Evolutionary conservation across 768 basidiomycete species (phyloP).

Genomic region (Leccinum truebloodii): DNA sequence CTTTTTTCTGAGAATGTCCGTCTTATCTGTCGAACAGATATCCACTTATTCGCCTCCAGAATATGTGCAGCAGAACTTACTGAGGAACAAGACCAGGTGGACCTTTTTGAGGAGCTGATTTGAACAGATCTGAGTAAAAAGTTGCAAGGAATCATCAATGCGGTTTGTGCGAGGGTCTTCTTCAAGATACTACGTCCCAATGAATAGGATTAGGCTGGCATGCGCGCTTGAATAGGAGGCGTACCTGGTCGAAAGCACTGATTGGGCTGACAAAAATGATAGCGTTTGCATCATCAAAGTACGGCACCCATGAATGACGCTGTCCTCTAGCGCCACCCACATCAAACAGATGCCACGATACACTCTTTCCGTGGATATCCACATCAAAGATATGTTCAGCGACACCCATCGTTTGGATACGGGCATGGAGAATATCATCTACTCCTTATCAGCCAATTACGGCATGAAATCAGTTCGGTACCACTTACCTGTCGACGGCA

Average conservation of each 20-base stretch:
- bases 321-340: slow-evolving; percentile 74
- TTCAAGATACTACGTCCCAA: slow-evolving; percentile 64
- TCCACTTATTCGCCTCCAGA: background rate
- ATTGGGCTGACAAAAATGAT: slow-evolving; percentile 81
- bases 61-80: slow-evolving; percentile 35
- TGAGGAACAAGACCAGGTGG: slow-evolving; percentile 58
- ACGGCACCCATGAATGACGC: slow-evolving; percentile 76
- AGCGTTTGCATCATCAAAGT: slow-evolving; percentile 67
- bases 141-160: slow-evolving; percentile 85
- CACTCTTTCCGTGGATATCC: slow-evolving; percentile 72
- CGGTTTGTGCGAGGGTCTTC: slow-evolving; percentile 85
- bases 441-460: slow-evolving; percentile 27
- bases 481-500: slow-evolving; percentile 69
- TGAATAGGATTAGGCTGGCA: background rate
- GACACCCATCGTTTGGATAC: slow-evolving; percentile 89
- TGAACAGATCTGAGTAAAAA: slow-evolving; percentile 84
- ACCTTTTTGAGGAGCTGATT: slow-evolving; percentile 77
- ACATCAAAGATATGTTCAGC: slow-evolving; percentile 84
- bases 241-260: slow-evolving; percentile 76
- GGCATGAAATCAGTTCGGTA: slow-evolving; percentile 21
- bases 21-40: slow-evolving; percentile 54
- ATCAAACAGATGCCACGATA: slow-evolving; percentile 74
- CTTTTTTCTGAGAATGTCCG: slow-evolving; percentile 74
- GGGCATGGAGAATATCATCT: slow-evolving; percentile 90
- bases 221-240: background rate